Evolutionary conservation across 345 rosid species (phyloP), one percentile per base, ranked within the genome.

Genomic region (Citrus inodora): DNA sequence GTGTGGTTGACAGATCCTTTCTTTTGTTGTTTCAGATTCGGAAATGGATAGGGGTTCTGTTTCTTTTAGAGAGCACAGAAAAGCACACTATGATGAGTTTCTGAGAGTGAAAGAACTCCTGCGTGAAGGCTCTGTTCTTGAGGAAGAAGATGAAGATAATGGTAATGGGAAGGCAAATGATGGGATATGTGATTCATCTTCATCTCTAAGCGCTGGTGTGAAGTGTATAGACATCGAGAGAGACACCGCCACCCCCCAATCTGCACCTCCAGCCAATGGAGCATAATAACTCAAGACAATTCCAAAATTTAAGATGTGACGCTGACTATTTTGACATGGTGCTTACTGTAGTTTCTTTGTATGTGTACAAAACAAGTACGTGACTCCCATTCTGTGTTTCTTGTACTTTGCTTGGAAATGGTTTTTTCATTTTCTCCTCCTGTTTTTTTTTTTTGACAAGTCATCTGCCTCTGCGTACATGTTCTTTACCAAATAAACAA

Each of bases 51-150:
- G 77, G 78, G 85, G 79, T 77, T 81, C 79, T 51, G 37, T 69
- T 80, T 87, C 86, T 70, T 96, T 96, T 82, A 90, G 75, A 82
- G 98, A 92, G 83, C 99, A 83, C 40, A 87, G 99, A 79, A 85
- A 88, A 80, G 96, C 84, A 55, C 99, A 97, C 76, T 97, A 97
- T 69, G 88, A 97, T 71, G 98, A 97, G 88, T 93, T 89, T 82
- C 90, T 76, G 75, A 94, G 86, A 76, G 96, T 94, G 67, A 93
- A 89, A 81, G 98, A 97, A 80, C 90, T 94, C 77, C 81, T 87
- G 79, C 83, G 85, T 22, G 81, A 87, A 35, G 97, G 96, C 38
- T 93, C 98, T 6, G 76, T 90, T 37, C 58, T 85, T 2, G 97
- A 85, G 73, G 97, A 91, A 25, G 92, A 84, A 73, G 99, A 87